Conservation (phyloP, 768 basidiomycete genomes). For the Boletellus sp. region DNA sequence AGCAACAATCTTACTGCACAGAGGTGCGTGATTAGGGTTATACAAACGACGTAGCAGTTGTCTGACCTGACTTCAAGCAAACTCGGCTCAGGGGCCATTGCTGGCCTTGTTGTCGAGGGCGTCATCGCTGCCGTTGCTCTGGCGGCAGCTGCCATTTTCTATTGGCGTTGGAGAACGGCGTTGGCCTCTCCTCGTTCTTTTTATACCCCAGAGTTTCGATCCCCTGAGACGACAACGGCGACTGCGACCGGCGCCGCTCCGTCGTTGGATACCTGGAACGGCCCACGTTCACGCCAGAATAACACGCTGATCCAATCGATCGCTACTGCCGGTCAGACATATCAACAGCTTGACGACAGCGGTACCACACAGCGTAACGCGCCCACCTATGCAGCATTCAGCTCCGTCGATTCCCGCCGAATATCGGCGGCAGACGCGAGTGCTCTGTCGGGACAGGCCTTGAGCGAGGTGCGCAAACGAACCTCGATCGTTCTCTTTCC, state of each 20-base stretch:
- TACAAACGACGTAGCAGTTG: neutral
- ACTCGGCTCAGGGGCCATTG: conserved; percentile 22
- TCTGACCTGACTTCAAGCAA: conserved; percentile 10
- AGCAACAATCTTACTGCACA: neutral
- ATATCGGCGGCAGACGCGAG: neutral
- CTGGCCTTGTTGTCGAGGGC: conserved; percentile 18
- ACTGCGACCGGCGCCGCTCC: conserved; percentile 5
- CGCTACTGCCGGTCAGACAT: neutral
- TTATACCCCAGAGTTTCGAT: conserved; percentile 5
- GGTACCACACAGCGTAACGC: neutral
- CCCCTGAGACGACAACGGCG: conserved; percentile 1
- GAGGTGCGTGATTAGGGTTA: conserved; percentile 10
- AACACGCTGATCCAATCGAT: conserved; percentile 1
- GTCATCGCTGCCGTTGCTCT: conserved; percentile 14
- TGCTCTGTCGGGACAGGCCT: neutral
- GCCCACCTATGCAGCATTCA: neutral
- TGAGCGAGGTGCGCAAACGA: conserved; percentile 10
- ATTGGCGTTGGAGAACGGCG: conserved; percentile 20
- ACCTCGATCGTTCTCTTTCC: neutral
- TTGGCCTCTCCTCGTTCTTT: neutral
- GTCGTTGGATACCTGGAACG: conserved; percentile 5
- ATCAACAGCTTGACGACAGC: neutral
- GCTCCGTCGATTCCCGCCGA: neutral
- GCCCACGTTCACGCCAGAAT: neutral
- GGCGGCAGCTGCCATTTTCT: conserved; percentile 16